phyloP scores from a whole-genome alignment of 257 asterid species.

The Solanum ossicruentum region DNA sequence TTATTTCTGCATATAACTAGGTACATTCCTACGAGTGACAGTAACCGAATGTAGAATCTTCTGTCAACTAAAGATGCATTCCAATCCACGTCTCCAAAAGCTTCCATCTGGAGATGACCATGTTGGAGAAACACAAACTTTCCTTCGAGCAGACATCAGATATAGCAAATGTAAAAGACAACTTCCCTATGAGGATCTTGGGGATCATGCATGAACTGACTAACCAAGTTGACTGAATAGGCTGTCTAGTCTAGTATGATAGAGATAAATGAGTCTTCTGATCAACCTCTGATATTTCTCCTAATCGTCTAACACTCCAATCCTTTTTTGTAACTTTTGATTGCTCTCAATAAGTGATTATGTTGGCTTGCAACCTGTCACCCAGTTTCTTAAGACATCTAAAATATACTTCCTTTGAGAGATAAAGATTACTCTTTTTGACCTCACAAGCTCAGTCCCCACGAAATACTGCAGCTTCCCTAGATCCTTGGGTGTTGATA shows the following conservation, averaged over 20 bases:
- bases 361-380: not conserved
- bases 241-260: not conserved
- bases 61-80: not conserved
- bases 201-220: not conserved
- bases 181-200: not conserved
- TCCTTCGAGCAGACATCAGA: not conserved
- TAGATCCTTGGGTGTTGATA: not conserved
- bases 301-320: not conserved
- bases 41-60: not conserved
- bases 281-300: not conserved
- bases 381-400: not conserved
- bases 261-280: not conserved
- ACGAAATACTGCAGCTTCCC: not conserved
- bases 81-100: not conserved
- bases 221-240: not conserved
- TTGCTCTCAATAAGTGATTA: not conserved
- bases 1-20: not conserved
- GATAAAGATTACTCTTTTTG: too few species aligned
- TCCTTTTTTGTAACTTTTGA: not conserved
- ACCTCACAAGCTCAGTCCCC: not conserved
- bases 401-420: too few species aligned
- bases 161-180: not conserved
- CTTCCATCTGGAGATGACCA: not conserved
- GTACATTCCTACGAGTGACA: not conserved
- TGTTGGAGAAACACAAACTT: not conserved